Evolutionary conservation across 1,284 basidiomycete genomes (phyloP).

Genomic region (Dichomitus squalens): DNA sequence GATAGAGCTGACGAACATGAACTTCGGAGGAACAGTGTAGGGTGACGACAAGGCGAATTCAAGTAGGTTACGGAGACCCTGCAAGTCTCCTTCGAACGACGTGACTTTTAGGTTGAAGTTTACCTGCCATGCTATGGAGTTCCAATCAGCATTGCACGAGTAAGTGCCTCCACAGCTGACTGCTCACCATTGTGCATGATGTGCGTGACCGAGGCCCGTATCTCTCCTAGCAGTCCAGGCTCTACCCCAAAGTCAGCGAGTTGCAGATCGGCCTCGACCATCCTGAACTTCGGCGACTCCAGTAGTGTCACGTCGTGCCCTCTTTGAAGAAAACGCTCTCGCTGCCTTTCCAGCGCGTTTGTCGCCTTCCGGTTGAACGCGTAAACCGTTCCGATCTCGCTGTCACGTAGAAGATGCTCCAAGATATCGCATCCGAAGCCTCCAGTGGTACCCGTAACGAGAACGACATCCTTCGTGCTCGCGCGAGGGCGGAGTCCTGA

Average conservation of each 20-base stretch:
- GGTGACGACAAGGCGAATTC: conserved; percentile 30
- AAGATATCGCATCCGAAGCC: conserved; percentile 25
- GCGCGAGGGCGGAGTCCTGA: neutral
- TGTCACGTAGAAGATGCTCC: conserved; percentile 13
- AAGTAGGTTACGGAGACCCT: conserved; percentile 19
- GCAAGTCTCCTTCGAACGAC: conserved; percentile 24
- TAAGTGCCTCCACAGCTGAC: neutral
- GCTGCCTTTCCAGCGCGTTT: conserved; percentile 28
- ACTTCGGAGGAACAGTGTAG: conserved; percentile 16
- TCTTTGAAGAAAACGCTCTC: conserved; percentile 29
- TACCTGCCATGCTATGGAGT: conserved; percentile 35
- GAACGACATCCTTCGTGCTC: conserved; percentile 18
- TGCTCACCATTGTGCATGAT: conserved; percentile 38
- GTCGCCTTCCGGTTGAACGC: conserved; percentile 20
- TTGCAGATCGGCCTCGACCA: conserved; percentile 37
- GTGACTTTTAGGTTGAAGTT: conserved; percentile 34
- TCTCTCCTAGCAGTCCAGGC: conserved; percentile 30
- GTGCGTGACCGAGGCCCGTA: conserved; percentile 26
- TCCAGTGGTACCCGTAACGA: conserved; percentile 31
- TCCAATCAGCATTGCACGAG: neutral
- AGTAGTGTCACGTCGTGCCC: conserved; percentile 33
- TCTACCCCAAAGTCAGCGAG: conserved; percentile 33
- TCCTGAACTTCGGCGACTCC: conserved; percentile 30
- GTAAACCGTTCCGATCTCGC: conserved; percentile 17
- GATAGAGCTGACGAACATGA: conserved; percentile 36